Percentiles rank a stretch among this genome's conserved stretches.
Conservation (phyloP, 116 monocot genomes). For the Zostera marina region DNA sequence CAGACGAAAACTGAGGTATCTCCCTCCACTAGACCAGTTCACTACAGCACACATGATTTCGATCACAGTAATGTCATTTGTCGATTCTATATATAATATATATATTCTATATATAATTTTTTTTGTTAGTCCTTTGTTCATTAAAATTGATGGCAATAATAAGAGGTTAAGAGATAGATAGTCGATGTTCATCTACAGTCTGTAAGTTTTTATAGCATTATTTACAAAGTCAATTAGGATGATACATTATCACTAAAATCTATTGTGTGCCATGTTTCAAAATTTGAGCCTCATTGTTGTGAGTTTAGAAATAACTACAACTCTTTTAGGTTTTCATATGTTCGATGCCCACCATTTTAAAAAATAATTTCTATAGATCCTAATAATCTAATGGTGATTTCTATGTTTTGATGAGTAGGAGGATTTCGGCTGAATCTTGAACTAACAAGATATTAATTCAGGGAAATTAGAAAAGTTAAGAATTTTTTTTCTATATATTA, state of each 20-base stretch:
- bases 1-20: slow-evolving; percentile 14
- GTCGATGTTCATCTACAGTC: neutral
- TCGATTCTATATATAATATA: neutral
- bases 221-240: neutral
- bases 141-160: slow-evolving; percentile 10
- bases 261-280: neutral
- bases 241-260: too few species aligned
- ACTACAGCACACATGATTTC: slow-evolving; percentile 1
- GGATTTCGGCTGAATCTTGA: too few species aligned
- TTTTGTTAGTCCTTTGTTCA: neutral
- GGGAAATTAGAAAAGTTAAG: too few species aligned
- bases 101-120: slow-evolving; percentile 1
- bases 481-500: too few species aligned
- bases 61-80: neutral
- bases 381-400: too few species aligned
- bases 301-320: too few species aligned
- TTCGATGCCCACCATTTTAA: too few species aligned
- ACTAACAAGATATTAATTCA: too few species aligned
- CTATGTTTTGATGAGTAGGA: too few species aligned
- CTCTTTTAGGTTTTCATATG: too few species aligned
- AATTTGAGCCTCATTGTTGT: too few species aligned
- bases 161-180: slow-evolving; percentile 5
- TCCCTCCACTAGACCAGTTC: neutral
- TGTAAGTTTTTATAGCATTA: neutral
- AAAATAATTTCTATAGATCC: too few species aligned